These are phyloP conservation scores for Viola pubescens DNA, from an alignment of 441 rosid genomes.

Conservation along the genomic window DNA sequence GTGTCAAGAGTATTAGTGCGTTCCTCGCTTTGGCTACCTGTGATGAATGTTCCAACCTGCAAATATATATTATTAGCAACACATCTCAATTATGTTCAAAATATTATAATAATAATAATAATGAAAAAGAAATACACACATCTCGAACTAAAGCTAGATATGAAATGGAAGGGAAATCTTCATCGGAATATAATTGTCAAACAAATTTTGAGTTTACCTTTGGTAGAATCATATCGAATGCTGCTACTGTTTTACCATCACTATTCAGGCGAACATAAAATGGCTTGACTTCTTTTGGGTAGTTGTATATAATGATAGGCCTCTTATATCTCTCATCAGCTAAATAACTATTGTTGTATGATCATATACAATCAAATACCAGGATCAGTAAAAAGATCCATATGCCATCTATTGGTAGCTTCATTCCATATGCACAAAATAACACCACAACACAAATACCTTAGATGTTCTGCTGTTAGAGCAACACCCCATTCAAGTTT, in stretches of 20 bases:
- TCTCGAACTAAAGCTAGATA: slow-evolving; percentile 1
- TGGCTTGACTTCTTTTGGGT: slow-evolving; percentile 63
- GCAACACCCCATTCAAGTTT: slow-evolving; percentile 56
- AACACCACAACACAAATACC: slow-evolving; percentile 33
- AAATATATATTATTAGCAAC: slow-evolving; percentile 4
- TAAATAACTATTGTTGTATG: slow-evolving; percentile 43
- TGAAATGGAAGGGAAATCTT: neutral
- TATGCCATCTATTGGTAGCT: neutral
- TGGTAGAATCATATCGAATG: slow-evolving; percentile 80
- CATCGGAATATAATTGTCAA: neutral
- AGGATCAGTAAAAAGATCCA: neutral
- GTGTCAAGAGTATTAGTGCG: slow-evolving; percentile 37
- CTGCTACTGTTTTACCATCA: slow-evolving; percentile 73
- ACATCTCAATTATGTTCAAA: too few relatives aligned
- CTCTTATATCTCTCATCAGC: slow-evolving; percentile 58
- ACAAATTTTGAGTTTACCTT: slow-evolving; percentile 35
- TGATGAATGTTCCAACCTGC: slow-evolving; percentile 63
- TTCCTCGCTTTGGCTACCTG: slow-evolving; percentile 85
- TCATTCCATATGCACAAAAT: neutral
- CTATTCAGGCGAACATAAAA: slow-evolving; percentile 62
- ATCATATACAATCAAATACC: slow-evolving; percentile 8
- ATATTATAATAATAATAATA: too few relatives aligned
- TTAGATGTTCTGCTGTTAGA: slow-evolving; percentile 63
- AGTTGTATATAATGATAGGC: slow-evolving; percentile 54
- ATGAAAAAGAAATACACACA: neutral